These are phyloP conservation scores for Geotrichum siamense DNA, from an alignment of 1,139 yeast species.

Conservation along the genomic window DNA sequence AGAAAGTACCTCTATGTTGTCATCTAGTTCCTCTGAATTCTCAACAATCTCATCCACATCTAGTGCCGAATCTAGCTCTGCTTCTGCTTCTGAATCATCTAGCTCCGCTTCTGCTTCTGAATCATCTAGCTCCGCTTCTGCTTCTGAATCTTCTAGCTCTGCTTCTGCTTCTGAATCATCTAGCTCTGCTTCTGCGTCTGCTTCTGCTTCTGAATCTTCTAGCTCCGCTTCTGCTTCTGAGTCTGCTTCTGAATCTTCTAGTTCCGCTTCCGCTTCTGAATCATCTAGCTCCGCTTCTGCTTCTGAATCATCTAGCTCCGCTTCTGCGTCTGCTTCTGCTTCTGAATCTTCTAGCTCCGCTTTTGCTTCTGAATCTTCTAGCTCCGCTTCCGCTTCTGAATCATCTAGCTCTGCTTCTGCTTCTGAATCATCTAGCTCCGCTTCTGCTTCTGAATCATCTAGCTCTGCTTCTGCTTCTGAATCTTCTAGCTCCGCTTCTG, in stretches of 20 bases:
- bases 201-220: slow-evolving; percentile 1
- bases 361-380: background rate
- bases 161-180: background rate
- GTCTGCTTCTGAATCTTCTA: background rate
- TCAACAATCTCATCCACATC: background rate
- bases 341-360: background rate
- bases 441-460: background rate
- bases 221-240: background rate
- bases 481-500: background rate
- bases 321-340: background rate
- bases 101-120: background rate
- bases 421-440: background rate
- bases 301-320: background rate
- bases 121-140: background rate
- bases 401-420: background rate
- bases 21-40: background rate
- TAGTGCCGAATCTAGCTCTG: background rate
- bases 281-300: slow-evolving; percentile 1
- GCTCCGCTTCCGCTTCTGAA: background rate
- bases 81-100: background rate
- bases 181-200: background rate
- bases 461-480: background rate
- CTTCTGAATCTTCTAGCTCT: background rate
- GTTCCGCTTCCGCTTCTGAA: background rate
- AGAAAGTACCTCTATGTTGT: background rate